These are phyloP conservation scores for Pinus tabuliformis DNA, from an alignment of 75 land plant genomes.

Conservation along the genomic window DNA sequence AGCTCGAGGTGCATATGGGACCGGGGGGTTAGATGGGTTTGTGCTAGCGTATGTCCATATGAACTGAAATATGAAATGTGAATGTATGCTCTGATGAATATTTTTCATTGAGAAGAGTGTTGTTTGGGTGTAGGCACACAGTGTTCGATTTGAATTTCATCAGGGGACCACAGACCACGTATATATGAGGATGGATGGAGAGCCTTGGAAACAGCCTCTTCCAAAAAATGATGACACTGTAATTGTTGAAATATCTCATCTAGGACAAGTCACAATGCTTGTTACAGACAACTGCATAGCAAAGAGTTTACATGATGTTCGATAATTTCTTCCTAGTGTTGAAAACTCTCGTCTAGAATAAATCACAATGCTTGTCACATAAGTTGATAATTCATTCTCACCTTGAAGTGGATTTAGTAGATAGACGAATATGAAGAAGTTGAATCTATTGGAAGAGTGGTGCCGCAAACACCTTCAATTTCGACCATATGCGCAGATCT, in stretches of 20 bases:
- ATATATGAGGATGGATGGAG: conserved; percentile 95
- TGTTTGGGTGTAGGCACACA: conserved; percentile 48
- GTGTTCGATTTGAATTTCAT: conserved; percentile 81
- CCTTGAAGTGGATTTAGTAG: conserved; percentile 16
- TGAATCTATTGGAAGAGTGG: conserved; percentile 64
- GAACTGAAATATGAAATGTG: background rate
- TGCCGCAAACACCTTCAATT: conserved; percentile 66
- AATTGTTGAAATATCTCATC: conserved; percentile 81
- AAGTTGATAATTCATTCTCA: no score
- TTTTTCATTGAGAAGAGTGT: background rate
- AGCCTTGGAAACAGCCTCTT: conserved; percentile 96
- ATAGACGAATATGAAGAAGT: conserved; percentile 18
- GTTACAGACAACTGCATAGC: conserved; percentile 56
- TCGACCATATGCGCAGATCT: background rate
- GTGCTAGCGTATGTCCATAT: background rate
- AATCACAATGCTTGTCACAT: no score
- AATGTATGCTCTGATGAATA: background rate
- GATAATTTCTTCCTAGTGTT: background rate
- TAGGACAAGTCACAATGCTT: conserved; percentile 82
- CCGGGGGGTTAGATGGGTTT: no score
- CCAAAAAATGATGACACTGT: conserved; percentile 74
- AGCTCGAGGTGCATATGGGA: no score
- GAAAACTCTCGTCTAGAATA: no score
- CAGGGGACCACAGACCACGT: conserved; percentile 62
- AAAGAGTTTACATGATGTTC: conserved; percentile 44